Evolutionary conservation across 2,329 filamentous ascomycete species (phyloP), one percentile per base, ranked within the genome.

Genomic region (Emmonsiellopsis sp.): DNA sequence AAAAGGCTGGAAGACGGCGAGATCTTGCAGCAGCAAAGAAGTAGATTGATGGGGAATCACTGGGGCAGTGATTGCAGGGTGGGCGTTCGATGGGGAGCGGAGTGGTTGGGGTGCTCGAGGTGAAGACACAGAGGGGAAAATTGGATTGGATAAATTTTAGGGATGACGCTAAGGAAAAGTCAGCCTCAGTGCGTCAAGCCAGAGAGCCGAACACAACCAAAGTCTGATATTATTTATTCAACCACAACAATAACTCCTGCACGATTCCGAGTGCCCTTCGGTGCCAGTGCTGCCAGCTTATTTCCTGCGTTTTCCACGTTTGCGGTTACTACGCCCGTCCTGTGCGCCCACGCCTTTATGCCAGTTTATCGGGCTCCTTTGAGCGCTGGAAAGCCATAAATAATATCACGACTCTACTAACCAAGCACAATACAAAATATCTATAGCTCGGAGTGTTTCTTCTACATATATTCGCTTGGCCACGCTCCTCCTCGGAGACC

Each of bases 1-100:
- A 55, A 61, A 50, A 52, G 52, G 60, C 59, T 58, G 58, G 58
- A 61, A 63, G 56, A 60, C 58, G 44, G 48, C 49, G 56, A 55
- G 34, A 54, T 60, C 57, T 55, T 63, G 56, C 55, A 60, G 56
- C 55, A 60, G 58, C 57, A 47, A 54, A 26, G 49, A 56, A 43
- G 50, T 42, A 55, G 58, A 57, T 58, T 51, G 52, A 43, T 53
- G 54, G 60, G 61, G 63, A 61, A 54, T 48, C 56, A 52, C 49
- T 47, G 55, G 53, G 55, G 56, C 57, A 57, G 47, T 53, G 49
- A 50, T 53, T 47, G 31, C 55, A 50, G 57, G 49, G 42, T 55
- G 54, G 15, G 42, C 11, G 26, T 46, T 37, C 40, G 54, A 30
- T 46, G 50, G 30, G 41, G 42, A 46, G 16, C 8, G 30, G 52